These are phyloP conservation scores for Microcos paniculata DNA, from an alignment of 345 rosid genomes.

Conservation along the genomic window DNA sequence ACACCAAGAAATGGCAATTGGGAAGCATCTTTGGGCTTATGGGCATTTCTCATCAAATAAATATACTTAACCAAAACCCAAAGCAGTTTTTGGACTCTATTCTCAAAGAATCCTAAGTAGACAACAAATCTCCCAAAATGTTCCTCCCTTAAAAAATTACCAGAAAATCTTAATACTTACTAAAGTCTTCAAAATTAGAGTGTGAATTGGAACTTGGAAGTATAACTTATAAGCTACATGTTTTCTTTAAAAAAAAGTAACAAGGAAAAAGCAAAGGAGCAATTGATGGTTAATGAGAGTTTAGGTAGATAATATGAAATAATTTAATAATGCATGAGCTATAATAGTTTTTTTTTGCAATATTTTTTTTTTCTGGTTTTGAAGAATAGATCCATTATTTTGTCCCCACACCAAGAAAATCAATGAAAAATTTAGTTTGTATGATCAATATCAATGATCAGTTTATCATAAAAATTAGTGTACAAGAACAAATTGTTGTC, in stretches of 20 bases:
- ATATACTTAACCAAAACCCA: background rate
- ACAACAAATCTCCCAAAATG: constrained; percentile 5
- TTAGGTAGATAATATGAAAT: background rate
- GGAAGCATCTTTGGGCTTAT: constrained; percentile 13
- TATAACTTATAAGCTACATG: no score
- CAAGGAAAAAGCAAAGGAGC: background rate
- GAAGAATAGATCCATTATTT: background rate
- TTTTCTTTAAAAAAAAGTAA: background rate
- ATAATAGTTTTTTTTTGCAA: background rate
- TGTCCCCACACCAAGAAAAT: background rate
- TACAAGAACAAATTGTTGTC: background rate
- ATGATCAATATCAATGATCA: background rate
- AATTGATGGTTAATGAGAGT: background rate
- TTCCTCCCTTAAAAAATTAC: background rate
- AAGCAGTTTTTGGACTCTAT: background rate
- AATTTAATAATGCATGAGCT: background rate
- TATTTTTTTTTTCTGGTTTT: background rate
- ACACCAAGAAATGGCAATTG: background rate
- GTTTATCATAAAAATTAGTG: background rate
- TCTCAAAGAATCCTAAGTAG: constrained; percentile 2
- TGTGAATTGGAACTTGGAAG: no score
- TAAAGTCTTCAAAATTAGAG: no score
- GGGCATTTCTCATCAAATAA: background rate
- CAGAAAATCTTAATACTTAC: no score
- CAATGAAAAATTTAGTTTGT: background rate